Percentiles rank a stretch among this genome's conserved stretches.
These are phyloP conservation scores for Lasiodiplodia citricola DNA, from an alignment of 2,329 filamentous ascomycete genomes.

Conservation along the genomic window DNA sequence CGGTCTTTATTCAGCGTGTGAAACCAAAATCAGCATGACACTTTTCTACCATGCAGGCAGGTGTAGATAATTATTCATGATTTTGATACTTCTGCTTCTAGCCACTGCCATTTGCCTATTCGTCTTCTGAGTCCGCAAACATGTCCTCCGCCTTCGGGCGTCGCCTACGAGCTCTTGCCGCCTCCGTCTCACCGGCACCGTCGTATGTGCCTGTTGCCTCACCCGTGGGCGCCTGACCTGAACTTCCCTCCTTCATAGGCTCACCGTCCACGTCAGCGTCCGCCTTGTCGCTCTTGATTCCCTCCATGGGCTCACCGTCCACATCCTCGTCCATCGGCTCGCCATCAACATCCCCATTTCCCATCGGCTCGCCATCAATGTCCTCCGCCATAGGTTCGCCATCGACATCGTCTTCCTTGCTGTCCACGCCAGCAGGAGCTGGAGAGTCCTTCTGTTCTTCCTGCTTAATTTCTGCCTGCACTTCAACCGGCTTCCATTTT, in stretches of 20 bases:
- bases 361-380: constrained; percentile 29
- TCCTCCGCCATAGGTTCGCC: constrained; percentile 28
- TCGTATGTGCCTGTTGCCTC: constrained; percentile 24
- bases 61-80: background rate
- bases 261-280: constrained; percentile 31
- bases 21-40: background rate
- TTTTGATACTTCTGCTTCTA: background rate
- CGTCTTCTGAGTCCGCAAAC: constrained; percentile 38
- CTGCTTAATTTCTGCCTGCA: background rate
- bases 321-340: constrained; percentile 29
- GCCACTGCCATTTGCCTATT: background rate
- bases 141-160: constrained; percentile 47
- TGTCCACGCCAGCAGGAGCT: constrained; percentile 3
- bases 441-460: background rate
- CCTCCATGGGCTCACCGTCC: constrained; percentile 29
- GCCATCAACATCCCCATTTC: constrained; percentile 27
- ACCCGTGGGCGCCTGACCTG: background rate
- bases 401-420: constrained; percentile 25
- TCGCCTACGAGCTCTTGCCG: constrained; percentile 41
- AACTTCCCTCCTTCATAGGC: constrained; percentile 26
- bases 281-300: constrained; percentile 25
- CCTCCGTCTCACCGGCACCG: constrained; percentile 40
- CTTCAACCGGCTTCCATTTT: constrained; percentile 26
- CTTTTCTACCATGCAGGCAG: background rate
- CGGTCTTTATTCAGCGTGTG: no score